phyloP scores from a whole-genome alignment of 306 rosid species.

The Hippophae gyantsensis region DNA sequence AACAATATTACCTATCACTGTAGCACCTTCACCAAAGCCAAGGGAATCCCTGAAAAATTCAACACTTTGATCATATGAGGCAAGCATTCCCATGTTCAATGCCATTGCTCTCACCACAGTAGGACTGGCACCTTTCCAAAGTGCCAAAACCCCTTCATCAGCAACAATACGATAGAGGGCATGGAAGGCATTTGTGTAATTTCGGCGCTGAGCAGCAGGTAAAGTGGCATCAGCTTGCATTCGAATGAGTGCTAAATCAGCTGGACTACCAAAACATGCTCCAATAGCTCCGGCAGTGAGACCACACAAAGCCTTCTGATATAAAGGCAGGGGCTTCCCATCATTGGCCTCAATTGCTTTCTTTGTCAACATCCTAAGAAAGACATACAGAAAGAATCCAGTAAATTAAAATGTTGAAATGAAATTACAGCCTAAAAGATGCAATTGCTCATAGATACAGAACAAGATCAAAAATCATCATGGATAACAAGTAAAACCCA shows the following conservation, averaged over 20 bases:
- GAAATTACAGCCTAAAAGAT: no score
- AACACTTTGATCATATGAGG: constrained; percentile 92
- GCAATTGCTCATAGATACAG: not conserved
- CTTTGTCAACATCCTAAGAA: constrained; percentile 62
- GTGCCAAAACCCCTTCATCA: constrained; percentile 89
- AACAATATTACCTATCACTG: constrained; percentile 50
- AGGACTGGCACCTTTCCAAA: constrained; percentile 99
- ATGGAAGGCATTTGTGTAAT: constrained; percentile 90
- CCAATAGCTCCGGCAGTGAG: constrained; percentile 99
- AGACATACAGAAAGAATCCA: not conserved
- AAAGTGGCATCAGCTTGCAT: constrained; percentile 99
- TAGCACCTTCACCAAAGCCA: constrained; percentile 79
- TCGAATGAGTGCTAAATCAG: constrained; percentile 93
- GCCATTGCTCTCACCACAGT: constrained; percentile 99
- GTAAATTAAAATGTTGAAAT: not conserved
- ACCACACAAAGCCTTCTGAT: constrained; percentile 97
- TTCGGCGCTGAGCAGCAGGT: constrained; percentile 79
- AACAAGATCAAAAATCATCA: not conserved
- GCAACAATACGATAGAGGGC: constrained; percentile 74
- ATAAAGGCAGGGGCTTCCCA: constrained; percentile 94
- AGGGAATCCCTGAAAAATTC: constrained; percentile 80
- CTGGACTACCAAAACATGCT: constrained; percentile 87
- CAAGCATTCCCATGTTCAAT: constrained; percentile 99
- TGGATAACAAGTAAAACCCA: no score
- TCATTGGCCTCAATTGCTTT: constrained; percentile 96